A percentile compares a stretch with the other conserved stretches of the same genome.
Conservation (phyloP, 129 eudicot genomes). For the Smallanthus sonchifolius region DNA sequence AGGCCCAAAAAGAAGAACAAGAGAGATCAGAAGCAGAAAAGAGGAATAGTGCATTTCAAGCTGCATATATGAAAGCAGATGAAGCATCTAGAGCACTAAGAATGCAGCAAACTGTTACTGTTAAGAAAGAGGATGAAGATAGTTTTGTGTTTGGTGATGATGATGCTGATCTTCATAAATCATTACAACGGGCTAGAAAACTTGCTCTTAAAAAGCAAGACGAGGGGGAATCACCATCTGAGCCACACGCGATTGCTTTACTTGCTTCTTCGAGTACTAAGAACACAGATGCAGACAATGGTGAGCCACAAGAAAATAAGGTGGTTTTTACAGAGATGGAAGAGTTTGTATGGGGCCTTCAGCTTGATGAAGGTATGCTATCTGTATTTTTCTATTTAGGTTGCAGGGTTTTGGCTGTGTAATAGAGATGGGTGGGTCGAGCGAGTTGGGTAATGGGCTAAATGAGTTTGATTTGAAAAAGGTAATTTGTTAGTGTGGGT, state of each 20-base stretch:
- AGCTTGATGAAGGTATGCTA: constrained; percentile 76
- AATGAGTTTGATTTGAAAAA: neutral
- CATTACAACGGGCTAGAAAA: constrained; percentile 78
- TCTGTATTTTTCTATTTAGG: neutral
- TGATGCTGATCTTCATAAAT: constrained; percentile 78
- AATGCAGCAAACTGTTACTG: constrained; percentile 32
- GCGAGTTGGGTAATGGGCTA: neutral
- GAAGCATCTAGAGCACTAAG: constrained; percentile 87
- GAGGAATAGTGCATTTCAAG: constrained; percentile 67
- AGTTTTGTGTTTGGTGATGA: constrained; percentile 74
- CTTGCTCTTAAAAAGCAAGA: constrained; percentile 65
- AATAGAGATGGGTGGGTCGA: neutral
- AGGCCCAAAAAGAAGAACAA: constrained; percentile 60
- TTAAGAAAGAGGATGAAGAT: constrained; percentile 62
- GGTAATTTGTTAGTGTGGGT: neutral
- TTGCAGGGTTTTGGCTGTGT: neutral
- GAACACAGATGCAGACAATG: constrained; percentile 32
- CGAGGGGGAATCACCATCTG: constrained; percentile 28
- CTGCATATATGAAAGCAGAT: constrained; percentile 79
- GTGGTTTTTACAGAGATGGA: constrained; percentile 97
- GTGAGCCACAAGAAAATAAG: constrained; percentile 65
- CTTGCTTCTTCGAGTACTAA: constrained; percentile 52
- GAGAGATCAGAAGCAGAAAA: constrained; percentile 78
- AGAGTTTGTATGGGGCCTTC: constrained; percentile 98
- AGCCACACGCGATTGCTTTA: constrained; percentile 47